phyloP scores from a whole-genome alignment of 306 rosid species.

The Abrus precatorius region DNA sequence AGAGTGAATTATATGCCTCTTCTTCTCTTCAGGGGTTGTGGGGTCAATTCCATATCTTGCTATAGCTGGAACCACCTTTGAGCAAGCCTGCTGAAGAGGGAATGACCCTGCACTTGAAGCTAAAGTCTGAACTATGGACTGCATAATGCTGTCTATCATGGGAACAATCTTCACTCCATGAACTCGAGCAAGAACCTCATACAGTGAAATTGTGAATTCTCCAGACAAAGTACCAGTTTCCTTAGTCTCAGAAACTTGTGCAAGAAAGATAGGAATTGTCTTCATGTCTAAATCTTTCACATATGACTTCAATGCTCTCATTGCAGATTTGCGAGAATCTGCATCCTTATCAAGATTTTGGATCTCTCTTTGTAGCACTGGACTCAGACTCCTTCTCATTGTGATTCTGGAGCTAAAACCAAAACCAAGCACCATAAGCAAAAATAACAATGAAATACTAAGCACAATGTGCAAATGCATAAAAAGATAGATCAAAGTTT shows the following conservation, averaged over 20 bases:
- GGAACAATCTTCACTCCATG: constrained; percentile 88
- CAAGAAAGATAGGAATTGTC: constrained; percentile 84
- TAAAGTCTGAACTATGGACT: constrained; percentile 77
- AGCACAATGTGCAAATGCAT: background rate
- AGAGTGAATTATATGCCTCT: constrained; percentile 67
- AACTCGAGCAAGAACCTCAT: constrained; percentile 89
- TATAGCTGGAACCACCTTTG: constrained; percentile 86
- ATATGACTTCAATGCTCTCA: constrained; percentile 78
- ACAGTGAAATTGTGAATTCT: constrained; percentile 82
- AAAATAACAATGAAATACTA: background rate
- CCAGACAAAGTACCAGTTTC: constrained; percentile 76
- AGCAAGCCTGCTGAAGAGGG: constrained; percentile 92
- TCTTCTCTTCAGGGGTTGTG: constrained; percentile 77
- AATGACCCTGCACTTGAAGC: constrained; percentile 88
- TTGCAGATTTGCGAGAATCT: constrained; percentile 82
- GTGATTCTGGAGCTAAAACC: constrained; percentile 52
- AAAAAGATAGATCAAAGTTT: background rate
- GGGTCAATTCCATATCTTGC: constrained; percentile 95
- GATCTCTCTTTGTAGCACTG: constrained; percentile 66
- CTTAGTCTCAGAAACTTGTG: constrained; percentile 90
- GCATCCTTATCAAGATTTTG: constrained; percentile 84
- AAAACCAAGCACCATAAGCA: constrained; percentile 5
- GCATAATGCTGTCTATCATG: constrained; percentile 75
- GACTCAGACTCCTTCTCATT: constrained; percentile 72
- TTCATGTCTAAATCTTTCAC: constrained; percentile 82